Evolutionary conservation across 2,329 filamentous ascomycete genomes (phyloP), one percentile per base, ranked within the genome.

Genomic region (Aureobasidium sp.): DNA sequence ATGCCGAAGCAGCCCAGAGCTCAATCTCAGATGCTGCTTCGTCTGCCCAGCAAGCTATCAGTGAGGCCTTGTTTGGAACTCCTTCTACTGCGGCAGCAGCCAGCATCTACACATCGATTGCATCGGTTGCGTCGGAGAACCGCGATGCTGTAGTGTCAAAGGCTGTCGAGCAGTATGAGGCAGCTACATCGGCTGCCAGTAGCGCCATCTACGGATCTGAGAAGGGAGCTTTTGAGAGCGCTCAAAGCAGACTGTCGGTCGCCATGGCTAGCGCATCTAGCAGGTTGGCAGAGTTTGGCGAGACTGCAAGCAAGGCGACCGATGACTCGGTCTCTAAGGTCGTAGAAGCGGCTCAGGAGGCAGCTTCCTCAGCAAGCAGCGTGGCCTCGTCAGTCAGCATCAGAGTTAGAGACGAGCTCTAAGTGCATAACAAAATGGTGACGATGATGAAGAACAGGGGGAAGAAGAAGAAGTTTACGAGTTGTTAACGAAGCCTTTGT

Each of bases 51-150:
- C 75, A 75, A 29, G 83, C 80, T 2, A 81, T 85, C 61, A 82
- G 77, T 13, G 75, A 76, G 55, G 82, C 83, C 3, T 76, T 87
- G 59, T 86, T 83, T 66, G 82, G 83, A 25, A 79, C 79, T 0
- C 74, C 79, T 0, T 82, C 81, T 1, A 75, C 76, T 3, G 76
- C 74, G 5, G 75, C 73, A 30, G 78, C 76, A 3, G 76, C 72
- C 7, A 75, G 72, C 54, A 74, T 74, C 0, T 79, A 79, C 66
- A 73, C 73, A 21, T 80, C 78, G 16, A 71, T 79, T 21, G 74
- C 77, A 1, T 77, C 77, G 5, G 75, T 72, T 13, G 79, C 77
- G 8, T 74, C 73, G 11, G 75, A 79, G 47, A 76, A 77, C 37
- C 69, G 72, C 16, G 66, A 67, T 13, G 64, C 68, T 8, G 73